Conservation (phyloP, 345 rosid species). For the Balakata baccata region DNA sequence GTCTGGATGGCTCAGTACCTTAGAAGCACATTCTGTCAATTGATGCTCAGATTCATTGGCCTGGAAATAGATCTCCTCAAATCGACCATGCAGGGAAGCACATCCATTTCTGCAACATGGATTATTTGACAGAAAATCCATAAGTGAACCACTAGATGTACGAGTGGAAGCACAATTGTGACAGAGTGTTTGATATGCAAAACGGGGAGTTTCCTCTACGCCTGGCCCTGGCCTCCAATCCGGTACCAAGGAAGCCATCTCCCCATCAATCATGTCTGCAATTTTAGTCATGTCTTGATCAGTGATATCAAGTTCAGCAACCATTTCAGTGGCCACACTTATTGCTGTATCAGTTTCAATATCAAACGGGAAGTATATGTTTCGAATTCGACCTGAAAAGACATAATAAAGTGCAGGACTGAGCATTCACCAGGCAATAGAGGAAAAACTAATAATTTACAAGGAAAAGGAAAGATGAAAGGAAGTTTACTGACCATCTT, state of each 20-base stretch:
- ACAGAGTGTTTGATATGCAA: slow-evolving; percentile 53
- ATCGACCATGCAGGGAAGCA: slow-evolving; percentile 76
- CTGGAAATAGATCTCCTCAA: slow-evolving; percentile 69
- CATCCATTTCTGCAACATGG: slow-evolving; percentile 55
- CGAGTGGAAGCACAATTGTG: slow-evolving; percentile 60
- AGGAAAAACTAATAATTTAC: background rate
- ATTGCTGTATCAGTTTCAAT: slow-evolving; percentile 69
- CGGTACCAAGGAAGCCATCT: slow-evolving; percentile 74
- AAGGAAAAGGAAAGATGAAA: slow-evolving; percentile 2
- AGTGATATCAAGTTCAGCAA: slow-evolving; percentile 78
- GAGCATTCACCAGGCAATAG: background rate
- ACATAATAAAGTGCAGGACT: background rate
- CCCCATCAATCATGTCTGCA: slow-evolving; percentile 87
- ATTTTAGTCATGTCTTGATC: slow-evolving; percentile 75
- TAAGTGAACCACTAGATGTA: slow-evolving; percentile 63
- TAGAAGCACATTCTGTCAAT: slow-evolving; percentile 29
- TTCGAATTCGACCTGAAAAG: slow-evolving; percentile 63
- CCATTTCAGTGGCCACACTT: slow-evolving; percentile 95
- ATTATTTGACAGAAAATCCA: slow-evolving; percentile 47
- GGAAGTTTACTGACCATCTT: slow-evolving; percentile 58
- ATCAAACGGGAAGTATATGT: slow-evolving; percentile 86
- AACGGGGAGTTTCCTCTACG: slow-evolving; percentile 55
- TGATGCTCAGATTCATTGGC: slow-evolving; percentile 45
- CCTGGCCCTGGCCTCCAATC: slow-evolving; percentile 72
- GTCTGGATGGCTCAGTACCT: slow-evolving; percentile 25